These are phyloP conservation scores for Ricinus communis DNA, from an alignment of 345 rosid species.

Conservation along the genomic window DNA sequence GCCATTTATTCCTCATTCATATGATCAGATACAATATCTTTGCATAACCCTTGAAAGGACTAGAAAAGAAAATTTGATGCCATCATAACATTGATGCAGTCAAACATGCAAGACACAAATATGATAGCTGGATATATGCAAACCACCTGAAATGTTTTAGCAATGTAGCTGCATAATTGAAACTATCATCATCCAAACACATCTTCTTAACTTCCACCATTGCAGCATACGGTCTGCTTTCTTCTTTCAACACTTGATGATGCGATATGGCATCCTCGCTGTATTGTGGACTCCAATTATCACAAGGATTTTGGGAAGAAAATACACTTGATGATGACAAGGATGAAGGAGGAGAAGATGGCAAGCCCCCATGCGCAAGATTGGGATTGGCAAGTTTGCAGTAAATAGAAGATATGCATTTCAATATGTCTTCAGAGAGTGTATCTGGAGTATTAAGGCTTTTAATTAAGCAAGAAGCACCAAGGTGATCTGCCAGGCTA, in stretches of 20 bases:
- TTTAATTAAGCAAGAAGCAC: constrained; percentile 40
- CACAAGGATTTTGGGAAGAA: constrained; percentile 62
- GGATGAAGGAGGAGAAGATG: constrained; percentile 67
- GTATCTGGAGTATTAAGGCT: constrained; percentile 48
- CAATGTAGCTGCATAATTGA: constrained; percentile 56
- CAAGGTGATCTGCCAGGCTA: constrained; percentile 79
- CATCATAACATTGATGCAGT: neutral
- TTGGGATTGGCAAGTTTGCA: constrained; percentile 56
- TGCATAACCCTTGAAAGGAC: neutral
- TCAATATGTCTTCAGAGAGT: constrained; percentile 71
- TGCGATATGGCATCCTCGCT: constrained; percentile 39
- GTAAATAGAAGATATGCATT: constrained; percentile 81
- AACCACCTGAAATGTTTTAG: constrained; percentile 73
- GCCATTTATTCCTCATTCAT: neutral
- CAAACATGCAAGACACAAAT: neutral
- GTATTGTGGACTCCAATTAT: constrained; percentile 56
- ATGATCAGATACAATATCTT: neutral
- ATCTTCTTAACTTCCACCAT: constrained; percentile 58
- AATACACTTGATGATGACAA: constrained; percentile 72
- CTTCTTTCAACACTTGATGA: constrained; percentile 45
- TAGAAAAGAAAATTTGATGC: neutral
- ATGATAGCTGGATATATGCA: neutral
- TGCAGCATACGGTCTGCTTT: constrained; percentile 37
- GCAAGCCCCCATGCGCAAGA: constrained; percentile 29
- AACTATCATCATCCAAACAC: constrained; percentile 54